Conservation (phyloP, 176 grass and related monocot genomes). For the Carex parvula region DNA sequence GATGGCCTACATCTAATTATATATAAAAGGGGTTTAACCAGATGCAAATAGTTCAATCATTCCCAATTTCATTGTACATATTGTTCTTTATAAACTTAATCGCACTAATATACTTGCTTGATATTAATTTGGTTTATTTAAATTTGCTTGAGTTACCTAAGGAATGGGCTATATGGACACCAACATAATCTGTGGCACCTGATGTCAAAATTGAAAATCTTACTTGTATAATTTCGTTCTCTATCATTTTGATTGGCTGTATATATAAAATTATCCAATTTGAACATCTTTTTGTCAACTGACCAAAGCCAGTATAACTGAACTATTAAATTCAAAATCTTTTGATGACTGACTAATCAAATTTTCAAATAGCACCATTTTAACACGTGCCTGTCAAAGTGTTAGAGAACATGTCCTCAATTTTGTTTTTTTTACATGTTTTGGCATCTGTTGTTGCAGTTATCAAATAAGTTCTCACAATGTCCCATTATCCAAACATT, state of each 20-base stretch:
- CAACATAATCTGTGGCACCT: neutral
- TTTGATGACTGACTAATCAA: neutral
- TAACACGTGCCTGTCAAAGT: neutral
- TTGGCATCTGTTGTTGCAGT: neutral
- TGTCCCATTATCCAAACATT: neutral
- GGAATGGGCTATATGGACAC: neutral
- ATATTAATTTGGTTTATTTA: neutral
- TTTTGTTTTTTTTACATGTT: neutral
- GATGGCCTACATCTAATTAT: neutral
- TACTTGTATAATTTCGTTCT: neutral
- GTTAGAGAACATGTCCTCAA: neutral
- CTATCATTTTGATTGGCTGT: neutral
- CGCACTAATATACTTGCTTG: neutral
- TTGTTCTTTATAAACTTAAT: neutral
- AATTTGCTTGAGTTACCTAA: neutral
- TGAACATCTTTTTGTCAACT: neutral
- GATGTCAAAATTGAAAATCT: neutral
- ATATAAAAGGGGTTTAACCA: neutral
- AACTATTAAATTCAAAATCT: neutral
- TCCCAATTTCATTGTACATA: neutral
- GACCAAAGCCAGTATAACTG: neutral
- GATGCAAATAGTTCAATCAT: neutral
- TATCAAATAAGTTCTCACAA: neutral
- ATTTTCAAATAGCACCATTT: neutral
- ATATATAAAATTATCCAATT: neutral